Evolutionary conservation across 495 filamentous ascomycete genomes (phyloP).

Genomic region (Zalerion maritima): DNA sequence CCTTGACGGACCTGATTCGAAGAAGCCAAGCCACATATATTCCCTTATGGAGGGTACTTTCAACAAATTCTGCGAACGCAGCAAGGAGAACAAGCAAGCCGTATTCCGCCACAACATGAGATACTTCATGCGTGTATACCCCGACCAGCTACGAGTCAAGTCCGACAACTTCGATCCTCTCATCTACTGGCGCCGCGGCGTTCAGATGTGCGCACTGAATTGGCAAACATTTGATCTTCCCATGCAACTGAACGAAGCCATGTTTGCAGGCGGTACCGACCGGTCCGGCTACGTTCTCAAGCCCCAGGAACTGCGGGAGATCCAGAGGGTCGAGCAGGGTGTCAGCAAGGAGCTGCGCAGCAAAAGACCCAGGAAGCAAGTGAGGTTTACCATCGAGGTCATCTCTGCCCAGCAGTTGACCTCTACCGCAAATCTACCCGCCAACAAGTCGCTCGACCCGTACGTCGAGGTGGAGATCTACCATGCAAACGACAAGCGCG

Average conservation of each 20-base stretch:
- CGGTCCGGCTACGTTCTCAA: slow-evolving; percentile 87
- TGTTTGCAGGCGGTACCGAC: slow-evolving; percentile 90
- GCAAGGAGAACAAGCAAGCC: slow-evolving; percentile 56
- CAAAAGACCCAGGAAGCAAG: slow-evolving; percentile 57
- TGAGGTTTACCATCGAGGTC: slow-evolving; percentile 72
- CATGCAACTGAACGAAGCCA: slow-evolving; percentile 91
- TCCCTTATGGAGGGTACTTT: slow-evolving; percentile 84
- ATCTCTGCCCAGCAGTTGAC: slow-evolving; percentile 92
- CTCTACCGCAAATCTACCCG: slow-evolving; percentile 52
- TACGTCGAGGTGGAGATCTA: slow-evolving; percentile 93
- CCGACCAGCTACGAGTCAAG: slow-evolving; percentile 57
- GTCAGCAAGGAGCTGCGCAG: slow-evolving; percentile 26
- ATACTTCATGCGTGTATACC: slow-evolving; percentile 88
- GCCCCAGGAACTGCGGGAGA: slow-evolving; percentile 62
- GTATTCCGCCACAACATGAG: slow-evolving; percentile 80
- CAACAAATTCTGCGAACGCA: slow-evolving; percentile 63
- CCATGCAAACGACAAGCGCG: slow-evolving; percentile 74
- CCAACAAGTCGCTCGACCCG: slow-evolving; percentile 67
- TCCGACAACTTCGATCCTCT: slow-evolving; percentile 91
- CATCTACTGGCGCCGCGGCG: slow-evolving; percentile 83
- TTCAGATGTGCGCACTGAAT: slow-evolving; percentile 92
- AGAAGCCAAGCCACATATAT: slow-evolving; percentile 80
- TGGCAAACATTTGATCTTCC: slow-evolving; percentile 96
- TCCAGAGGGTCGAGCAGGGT: slow-evolving; percentile 33
- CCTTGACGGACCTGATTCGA: slow-evolving; percentile 61